Percentiles rank a stretch among this genome's conserved stretches.
These are phyloP conservation scores for Paramecium pentaurelia DNA, from an alignment of 73 alveolate genomes.

Conservation along the genomic window DNA sequence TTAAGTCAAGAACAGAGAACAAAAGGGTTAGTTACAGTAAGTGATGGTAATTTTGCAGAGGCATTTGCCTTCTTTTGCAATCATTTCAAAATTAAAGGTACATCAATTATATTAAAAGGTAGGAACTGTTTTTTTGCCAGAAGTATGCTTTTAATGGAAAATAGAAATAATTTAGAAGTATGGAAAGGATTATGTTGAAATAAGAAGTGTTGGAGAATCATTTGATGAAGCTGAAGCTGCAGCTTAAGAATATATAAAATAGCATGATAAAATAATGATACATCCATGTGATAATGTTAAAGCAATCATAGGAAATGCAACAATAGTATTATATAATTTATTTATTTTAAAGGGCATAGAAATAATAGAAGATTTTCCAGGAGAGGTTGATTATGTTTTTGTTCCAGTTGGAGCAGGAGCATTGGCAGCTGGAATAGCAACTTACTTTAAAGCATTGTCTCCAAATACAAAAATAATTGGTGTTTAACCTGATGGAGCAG, in stretches of 20 bases:
- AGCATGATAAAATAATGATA: neutral
- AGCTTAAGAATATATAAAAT: neutral
- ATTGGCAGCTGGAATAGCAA: constrained; percentile 58
- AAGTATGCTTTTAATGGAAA: constrained; percentile 21
- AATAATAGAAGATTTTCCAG: constrained; percentile 51
- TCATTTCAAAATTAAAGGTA: constrained; percentile 20
- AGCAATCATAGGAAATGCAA: neutral
- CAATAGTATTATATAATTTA: neutral
- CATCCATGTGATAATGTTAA: neutral
- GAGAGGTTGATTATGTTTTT: constrained; percentile 42
- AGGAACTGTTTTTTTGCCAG: constrained; percentile 39
- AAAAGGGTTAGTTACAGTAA: constrained; percentile 34
- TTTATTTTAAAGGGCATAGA: constrained; percentile 22
- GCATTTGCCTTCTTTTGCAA: constrained; percentile 47
- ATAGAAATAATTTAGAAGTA: constrained; percentile 26
- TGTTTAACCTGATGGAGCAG: constrained; percentile 50
- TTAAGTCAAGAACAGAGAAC: constrained; percentile 24
- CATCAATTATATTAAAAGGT: neutral
- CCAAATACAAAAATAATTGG: constrained; percentile 43
- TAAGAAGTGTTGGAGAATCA: constrained; percentile 16
- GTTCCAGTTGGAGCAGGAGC: constrained; percentile 58
- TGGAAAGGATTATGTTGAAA: constrained; percentile 51
- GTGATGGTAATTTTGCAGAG: constrained; percentile 57
- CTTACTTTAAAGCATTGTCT: constrained; percentile 12
- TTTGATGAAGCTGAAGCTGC: constrained; percentile 18